These are phyloP conservation scores for Bipolaris zeicola DNA, from an alignment of 2,329 filamentous ascomycete genomes.

Conservation along the genomic window DNA sequence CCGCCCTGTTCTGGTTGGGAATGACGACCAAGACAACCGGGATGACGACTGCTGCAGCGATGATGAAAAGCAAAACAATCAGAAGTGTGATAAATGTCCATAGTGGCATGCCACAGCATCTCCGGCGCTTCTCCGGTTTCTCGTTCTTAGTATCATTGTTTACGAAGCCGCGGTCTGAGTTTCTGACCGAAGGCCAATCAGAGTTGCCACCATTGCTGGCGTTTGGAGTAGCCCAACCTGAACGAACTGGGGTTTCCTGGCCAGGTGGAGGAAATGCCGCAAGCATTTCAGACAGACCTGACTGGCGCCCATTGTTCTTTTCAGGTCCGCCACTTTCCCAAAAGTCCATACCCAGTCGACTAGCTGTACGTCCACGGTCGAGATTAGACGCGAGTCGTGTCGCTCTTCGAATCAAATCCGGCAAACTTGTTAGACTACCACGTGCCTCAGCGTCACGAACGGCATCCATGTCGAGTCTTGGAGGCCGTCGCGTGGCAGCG, in stretches of 20 bases:
- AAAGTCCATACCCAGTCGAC: constrained; percentile 60
- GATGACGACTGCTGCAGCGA: constrained; percentile 81
- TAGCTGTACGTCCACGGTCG: constrained; percentile 76
- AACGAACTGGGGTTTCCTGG: constrained; percentile 49
- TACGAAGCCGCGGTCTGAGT: constrained; percentile 2
- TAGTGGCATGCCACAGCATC: constrained; percentile 82
- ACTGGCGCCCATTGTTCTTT: constrained; percentile 47
- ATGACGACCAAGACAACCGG: constrained; percentile 70
- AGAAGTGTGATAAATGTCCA: constrained; percentile 75
- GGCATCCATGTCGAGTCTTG: constrained; percentile 79
- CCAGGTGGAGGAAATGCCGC: constrained; percentile 67
- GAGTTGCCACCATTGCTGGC: constrained; percentile 27
- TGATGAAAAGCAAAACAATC: constrained; percentile 70
- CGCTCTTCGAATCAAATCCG: constrained; percentile 87
- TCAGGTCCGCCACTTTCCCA: constrained; percentile 49
- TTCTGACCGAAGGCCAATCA: constrained; percentile 36
- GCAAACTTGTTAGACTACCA: constrained; percentile 88
- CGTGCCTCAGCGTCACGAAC: constrained; percentile 80
- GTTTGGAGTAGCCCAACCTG: constrained; percentile 41
- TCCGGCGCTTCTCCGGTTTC: constrained; percentile 56
- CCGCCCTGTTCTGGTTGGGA: constrained; percentile 54
- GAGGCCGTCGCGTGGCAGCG: constrained; percentile 61
- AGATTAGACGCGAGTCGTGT: constrained; percentile 86
- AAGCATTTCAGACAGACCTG: constrained; percentile 67
- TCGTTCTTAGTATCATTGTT: constrained; percentile 21